Evolutionary conservation across 2,329 filamentous ascomycete species (phyloP).

Genomic region (Metarhizium humberi): DNA sequence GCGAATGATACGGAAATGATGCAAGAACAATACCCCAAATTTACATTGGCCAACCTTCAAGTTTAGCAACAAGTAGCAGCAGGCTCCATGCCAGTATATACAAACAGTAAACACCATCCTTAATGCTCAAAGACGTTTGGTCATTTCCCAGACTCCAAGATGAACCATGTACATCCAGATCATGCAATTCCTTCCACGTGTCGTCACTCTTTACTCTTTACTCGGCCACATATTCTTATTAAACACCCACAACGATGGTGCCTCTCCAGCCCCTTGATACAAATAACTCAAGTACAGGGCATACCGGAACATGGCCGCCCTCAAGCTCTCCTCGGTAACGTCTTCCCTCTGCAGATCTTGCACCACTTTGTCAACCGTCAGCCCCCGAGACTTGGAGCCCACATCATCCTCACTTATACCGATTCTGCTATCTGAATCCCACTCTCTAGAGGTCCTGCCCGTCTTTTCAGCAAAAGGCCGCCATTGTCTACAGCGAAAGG

Average conservation of each 20-base stretch:
- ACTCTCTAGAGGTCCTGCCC: neutral
- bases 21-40: neutral
- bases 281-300: conserved; percentile 25
- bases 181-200: neutral
- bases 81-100: neutral
- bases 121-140: neutral
- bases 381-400: neutral
- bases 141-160: too few relatives aligned
- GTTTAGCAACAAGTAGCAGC: neutral
- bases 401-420: conserved; percentile 4
- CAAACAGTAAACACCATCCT: neutral
- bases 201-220: conserved; percentile 6
- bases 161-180: neutral
- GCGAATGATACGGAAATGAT: neutral
- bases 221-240: conserved; percentile 11
- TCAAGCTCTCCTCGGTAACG: conserved; percentile 14
- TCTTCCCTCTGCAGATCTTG: conserved; percentile 13
- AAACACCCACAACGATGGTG: conserved; percentile 23
- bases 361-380: conserved; percentile 10
- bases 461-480: neutral
- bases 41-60: neutral
- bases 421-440: conserved; percentile 7
- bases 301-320: conserved; percentile 23
- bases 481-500: conserved; percentile 18
- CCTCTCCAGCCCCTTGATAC: conserved; percentile 13